Evolutionary conservation across 345 rosid species (phyloP), one percentile per base, ranked within the genome.

Genomic region (Microthlaspi erraticum): DNA sequence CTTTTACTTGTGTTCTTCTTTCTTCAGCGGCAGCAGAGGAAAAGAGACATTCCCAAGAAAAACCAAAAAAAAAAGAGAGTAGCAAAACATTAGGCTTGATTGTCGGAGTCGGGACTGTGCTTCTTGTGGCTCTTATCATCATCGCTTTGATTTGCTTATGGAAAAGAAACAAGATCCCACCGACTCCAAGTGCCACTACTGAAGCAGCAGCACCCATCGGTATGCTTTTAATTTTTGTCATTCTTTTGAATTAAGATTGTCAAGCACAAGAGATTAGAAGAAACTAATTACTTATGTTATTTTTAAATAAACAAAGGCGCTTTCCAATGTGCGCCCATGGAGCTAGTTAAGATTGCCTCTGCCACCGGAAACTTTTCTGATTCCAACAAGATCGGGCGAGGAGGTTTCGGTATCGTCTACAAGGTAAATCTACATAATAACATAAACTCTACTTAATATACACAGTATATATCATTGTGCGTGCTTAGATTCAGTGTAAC

Each of bases 281-380:
- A 20, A 20, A 20, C 23, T 20, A 20, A 20, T 1, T 20, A 20
- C 2, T 1, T 20, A 23, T 23, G 55, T 5, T 31, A n/a, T n/a
- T n/a, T 38, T 31, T n/a, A 31, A 29, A 50, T 33, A 54, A 20
- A 20, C 23, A 20, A 20, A 39, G 39, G 20, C n/a, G 18, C 2
- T 14, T n/a, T 54, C 1, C 59, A 54, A 54, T 54, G 38, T 54
- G 59, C 37, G n/a, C 20, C 59, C 7, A 32, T 54, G 60, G 60
- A 14, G 60, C 60, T 54, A 14, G 41, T 8, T 8, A 8, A 4
- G 2, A 20, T 54, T 32, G 60, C 17, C 12, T 14, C 17, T 20
- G 60, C 60, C 1, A 54, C 60, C 2, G 20, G 9, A 14, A 32
- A 54, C 20, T 54, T 54, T 33, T 32, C 57, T 10, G 37, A 52